Percentiles rank a stretch among this genome's conserved stretches.
Evolutionary conservation across 768 basidiomycete species (phyloP).

Genomic region (Candolleomyces eurysporus): DNA sequence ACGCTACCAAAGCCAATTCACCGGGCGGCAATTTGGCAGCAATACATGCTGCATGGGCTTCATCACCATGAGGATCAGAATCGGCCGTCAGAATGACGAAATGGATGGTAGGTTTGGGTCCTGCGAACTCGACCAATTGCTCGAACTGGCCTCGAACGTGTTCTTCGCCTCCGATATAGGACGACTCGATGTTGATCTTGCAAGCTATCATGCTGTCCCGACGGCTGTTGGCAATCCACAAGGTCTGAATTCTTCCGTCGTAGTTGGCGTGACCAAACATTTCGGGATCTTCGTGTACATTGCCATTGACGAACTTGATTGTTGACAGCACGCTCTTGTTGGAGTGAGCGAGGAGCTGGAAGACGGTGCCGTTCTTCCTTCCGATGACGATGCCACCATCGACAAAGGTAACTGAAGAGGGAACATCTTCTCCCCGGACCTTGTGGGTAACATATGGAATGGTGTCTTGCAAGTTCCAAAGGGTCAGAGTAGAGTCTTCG

Average conservation of each 20-base stretch:
- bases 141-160: constrained; percentile 67
- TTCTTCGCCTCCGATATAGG: constrained; percentile 60
- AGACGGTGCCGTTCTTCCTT: constrained; percentile 79
- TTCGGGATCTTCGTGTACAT: constrained; percentile 62
- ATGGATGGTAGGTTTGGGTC: constrained; percentile 83
- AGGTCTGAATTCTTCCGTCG: constrained; percentile 79
- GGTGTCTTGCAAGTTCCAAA: constrained; percentile 81
- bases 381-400: constrained; percentile 85
- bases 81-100: constrained; percentile 87
- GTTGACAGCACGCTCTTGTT: constrained; percentile 74
- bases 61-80: constrained; percentile 77
- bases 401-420: constrained; percentile 82
- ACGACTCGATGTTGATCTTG: constrained; percentile 67
- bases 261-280: constrained; percentile 91
- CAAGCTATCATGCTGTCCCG: constrained; percentile 83
- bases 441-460: constrained; percentile 73
- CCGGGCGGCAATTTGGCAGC: constrained; percentile 77
- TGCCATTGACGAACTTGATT: constrained; percentile 71
- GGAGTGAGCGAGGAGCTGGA: constrained; percentile 78
- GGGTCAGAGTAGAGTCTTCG: constrained; percentile 75
- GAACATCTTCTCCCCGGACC: constrained; percentile 75
- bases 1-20: constrained; percentile 79
- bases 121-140: constrained; percentile 79
- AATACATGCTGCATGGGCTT: constrained; percentile 80
- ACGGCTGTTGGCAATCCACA: constrained; percentile 86